phyloP scores from a whole-genome alignment of 1,284 basidiomycete genomes.

The Cryptococcus hybrid region DNA sequence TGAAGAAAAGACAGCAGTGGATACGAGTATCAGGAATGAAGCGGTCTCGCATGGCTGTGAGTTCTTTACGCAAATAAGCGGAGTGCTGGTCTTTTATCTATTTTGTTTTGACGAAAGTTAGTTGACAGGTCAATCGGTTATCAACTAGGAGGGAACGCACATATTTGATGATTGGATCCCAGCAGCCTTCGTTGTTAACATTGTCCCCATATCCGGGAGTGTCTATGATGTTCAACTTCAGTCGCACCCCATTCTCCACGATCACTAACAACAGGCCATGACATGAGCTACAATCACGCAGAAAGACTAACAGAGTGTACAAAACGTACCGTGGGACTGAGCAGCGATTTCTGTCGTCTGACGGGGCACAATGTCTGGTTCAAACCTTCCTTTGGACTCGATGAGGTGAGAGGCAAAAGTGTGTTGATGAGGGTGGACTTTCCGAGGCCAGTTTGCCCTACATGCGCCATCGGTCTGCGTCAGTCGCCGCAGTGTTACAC shows the following conservation, averaged over 20 bases:
- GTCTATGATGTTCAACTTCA: conserved; percentile 97
- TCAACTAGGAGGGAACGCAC: conserved; percentile 57
- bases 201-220: conserved; percentile 99
- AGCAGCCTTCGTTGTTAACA: conserved; percentile 99
- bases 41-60: conserved; percentile 97
- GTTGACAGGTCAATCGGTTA: no score
- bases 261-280: conserved; percentile 62
- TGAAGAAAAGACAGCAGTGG: conserved; percentile 98
- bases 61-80: conserved; percentile 96
- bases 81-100: conserved; percentile 86
- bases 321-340: conserved; percentile 80
- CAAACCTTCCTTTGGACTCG: conserved; percentile 92
- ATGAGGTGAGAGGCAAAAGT: conserved; percentile 95
- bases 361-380: conserved; percentile 80
- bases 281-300: not conserved
- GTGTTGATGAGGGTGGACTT: conserved; percentile 99
- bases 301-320: not conserved
- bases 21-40: conserved; percentile 98
- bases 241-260: conserved; percentile 91
- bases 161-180: conserved; percentile 98
- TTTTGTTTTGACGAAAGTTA: not conserved
- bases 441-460: conserved; percentile 94
- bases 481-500: not conserved
- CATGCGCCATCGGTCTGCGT: conserved; percentile 4
- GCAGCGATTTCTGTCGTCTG: conserved; percentile 97